A percentile compares a stretch with the other conserved stretches of the same genome.
These are phyloP conservation scores for Pezicula radicicola DNA, from an alignment of 2,329 filamentous ascomycete species.

Conservation along the genomic window DNA sequence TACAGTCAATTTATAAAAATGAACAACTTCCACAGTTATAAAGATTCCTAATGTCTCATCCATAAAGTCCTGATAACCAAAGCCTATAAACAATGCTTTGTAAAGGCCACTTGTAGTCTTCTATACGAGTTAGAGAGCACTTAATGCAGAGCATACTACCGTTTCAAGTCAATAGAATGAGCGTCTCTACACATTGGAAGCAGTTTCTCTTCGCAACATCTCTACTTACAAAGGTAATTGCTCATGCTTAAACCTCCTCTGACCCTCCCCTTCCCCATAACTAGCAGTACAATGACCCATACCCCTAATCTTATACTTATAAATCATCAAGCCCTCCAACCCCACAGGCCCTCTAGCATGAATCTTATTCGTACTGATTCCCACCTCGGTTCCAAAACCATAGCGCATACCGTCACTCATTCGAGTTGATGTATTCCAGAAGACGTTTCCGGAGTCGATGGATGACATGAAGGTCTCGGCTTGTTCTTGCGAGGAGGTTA, in stretches of 20 bases:
- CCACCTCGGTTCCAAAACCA: slow-evolving; percentile 96
- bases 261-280: slow-evolving; percentile 65
- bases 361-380: slow-evolving; percentile 98
- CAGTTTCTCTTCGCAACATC: background rate
- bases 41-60: too few species aligned
- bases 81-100: too few species aligned
- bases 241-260: slow-evolving; percentile 59
- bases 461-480: slow-evolving; percentile 82
- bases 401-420: slow-evolving; percentile 97
- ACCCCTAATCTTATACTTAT: slow-evolving; percentile 91
- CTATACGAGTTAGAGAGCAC: too few species aligned
- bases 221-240: slow-evolving; percentile 25
- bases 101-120: too few species aligned
- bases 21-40: too few species aligned
- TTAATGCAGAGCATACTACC: too few species aligned
- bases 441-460: slow-evolving; percentile 87
- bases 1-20: too few species aligned
- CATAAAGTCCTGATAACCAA: too few species aligned
- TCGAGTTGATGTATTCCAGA: slow-evolving; percentile 94
- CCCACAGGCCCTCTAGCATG: slow-evolving; percentile 92
- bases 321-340: slow-evolving; percentile 91
- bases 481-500: slow-evolving; percentile 64
- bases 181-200: too few species aligned
- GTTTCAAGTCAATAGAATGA: too few species aligned
- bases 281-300: slow-evolving; percentile 76